Conservation (phyloP, 371 early-diverging fungal species). For the Actinomortierella wolfii region DNA sequence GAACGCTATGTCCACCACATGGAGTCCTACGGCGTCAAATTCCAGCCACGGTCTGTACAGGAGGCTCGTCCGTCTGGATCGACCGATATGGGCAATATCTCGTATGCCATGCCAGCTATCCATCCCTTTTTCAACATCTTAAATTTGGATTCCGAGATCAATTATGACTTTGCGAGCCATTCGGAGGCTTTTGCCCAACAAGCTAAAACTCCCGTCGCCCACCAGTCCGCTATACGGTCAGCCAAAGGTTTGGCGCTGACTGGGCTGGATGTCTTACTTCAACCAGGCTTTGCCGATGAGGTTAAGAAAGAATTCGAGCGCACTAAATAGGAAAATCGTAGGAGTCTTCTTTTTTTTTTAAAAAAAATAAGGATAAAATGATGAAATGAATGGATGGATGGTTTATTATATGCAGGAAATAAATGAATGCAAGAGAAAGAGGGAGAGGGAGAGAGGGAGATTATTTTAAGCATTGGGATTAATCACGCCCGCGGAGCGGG, state of each 20-base stretch:
- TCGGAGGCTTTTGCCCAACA: constrained; percentile 56
- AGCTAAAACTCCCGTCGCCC: constrained; percentile 65
- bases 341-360: not conserved
- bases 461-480: too few species aligned
- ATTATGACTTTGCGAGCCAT: constrained; percentile 32
- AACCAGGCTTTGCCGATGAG: constrained; percentile 18
- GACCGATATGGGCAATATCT: constrained; percentile 80
- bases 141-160: constrained; percentile 20
- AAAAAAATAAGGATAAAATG: not conserved
- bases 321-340: constrained; percentile 8
- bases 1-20: constrained; percentile 58
- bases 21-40: constrained; percentile 48
- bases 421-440: too few species aligned
- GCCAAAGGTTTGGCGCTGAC: constrained; percentile 49
- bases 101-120: constrained; percentile 51
- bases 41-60: constrained; percentile 45
- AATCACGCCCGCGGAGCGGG: too few species aligned
- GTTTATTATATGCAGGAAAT: too few species aligned
- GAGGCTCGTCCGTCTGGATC: constrained; percentile 51
- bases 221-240: constrained; percentile 59
- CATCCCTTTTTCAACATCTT: constrained; percentile 54
- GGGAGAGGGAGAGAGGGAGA: too few species aligned
- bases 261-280: constrained; percentile 43
- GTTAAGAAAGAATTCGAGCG: constrained; percentile 27
- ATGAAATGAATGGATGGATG: not conserved